phyloP scores from a whole-genome alignment of 2,329 filamentous ascomycete genomes.

The Fusarium musae region DNA sequence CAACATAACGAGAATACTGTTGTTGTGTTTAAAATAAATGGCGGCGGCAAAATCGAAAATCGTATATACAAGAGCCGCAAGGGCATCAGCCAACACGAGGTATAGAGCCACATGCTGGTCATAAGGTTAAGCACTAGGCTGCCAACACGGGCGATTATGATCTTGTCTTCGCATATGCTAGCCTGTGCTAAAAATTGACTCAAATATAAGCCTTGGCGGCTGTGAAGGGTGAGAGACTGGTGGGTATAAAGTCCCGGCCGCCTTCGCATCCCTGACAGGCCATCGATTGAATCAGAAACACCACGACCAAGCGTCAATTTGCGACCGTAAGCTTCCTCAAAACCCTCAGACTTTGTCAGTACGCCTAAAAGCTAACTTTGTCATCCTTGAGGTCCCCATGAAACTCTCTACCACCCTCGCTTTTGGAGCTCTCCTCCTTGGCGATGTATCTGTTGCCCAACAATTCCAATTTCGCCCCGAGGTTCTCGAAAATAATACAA shows the following conservation, averaged over 20 bases:
- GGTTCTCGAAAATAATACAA: slow-evolving; percentile 6
- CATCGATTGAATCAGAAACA: neutral
- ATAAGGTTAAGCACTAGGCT: neutral
- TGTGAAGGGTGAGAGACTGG: too few relatives aligned
- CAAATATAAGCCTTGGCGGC: too few relatives aligned
- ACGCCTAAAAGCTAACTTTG: neutral
- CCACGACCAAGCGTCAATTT: too few relatives aligned
- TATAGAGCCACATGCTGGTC: neutral
- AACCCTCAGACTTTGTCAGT: neutral
- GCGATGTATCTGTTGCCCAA: neutral
- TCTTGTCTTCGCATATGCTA: accelerated
- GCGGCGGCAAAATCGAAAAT: too few relatives aligned
- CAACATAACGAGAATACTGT: too few relatives aligned
- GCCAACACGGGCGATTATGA: neutral
- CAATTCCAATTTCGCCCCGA: neutral
- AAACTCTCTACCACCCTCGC: neutral
- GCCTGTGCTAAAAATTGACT: too few relatives aligned
- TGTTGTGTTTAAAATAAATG: too few relatives aligned
- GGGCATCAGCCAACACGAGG: too few relatives aligned
- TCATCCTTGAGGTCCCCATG: neutral
- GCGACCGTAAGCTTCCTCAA: neutral
- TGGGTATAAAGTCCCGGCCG: neutral
- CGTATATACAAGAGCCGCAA: neutral
- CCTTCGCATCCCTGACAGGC: neutral
- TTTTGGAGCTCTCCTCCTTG: neutral